phyloP scores from a whole-genome alignment of 805 yeast genomes.

The Debaryomyces castellii region DNA sequence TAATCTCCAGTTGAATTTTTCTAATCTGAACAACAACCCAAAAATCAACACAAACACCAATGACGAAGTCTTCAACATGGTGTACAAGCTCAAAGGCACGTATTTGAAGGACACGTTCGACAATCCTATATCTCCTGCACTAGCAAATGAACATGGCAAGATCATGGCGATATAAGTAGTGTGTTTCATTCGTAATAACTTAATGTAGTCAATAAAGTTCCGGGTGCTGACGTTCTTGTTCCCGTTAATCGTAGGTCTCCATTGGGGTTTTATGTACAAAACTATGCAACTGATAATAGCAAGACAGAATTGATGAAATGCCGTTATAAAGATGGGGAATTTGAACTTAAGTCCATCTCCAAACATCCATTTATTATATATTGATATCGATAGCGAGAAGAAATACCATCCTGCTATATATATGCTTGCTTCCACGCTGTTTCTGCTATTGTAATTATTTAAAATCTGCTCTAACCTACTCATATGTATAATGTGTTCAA shows the following conservation, averaged over 20 bases:
- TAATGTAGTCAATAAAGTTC: constrained; percentile 13
- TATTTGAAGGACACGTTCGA: constrained; percentile 81
- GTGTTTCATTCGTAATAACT: constrained; percentile 19
- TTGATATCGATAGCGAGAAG: constrained; percentile 65
- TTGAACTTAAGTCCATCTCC: constrained; percentile 74
- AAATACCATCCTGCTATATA: constrained; percentile 64
- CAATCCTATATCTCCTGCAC: constrained; percentile 91
- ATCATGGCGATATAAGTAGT: constrained; percentile 49
- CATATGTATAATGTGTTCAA: neutral
- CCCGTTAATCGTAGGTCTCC: constrained; percentile 38
- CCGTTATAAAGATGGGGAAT: constrained; percentile 82
- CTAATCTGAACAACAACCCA: constrained; percentile 80
- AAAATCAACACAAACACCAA: constrained; percentile 86
- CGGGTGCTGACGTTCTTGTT: neutral
- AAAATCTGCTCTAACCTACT: neutral
- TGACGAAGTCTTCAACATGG: constrained; percentile 89
- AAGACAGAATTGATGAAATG: constrained; percentile 78
- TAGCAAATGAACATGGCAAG: constrained; percentile 82
- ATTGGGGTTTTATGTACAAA: constrained; percentile 45
- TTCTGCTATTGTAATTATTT: neutral
- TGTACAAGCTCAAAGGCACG: constrained; percentile 80
- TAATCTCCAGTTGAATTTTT: constrained; percentile 67
- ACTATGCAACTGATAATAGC: constrained; percentile 50
- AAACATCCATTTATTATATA: constrained; percentile 98
- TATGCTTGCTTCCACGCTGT: constrained; percentile 18